Percentiles rank a stretch among this genome's conserved stretches.
These are phyloP conservation scores for Picochlorum sp. DNA, from an alignment of 139 green algal genomes.

Conservation along the genomic window DNA sequence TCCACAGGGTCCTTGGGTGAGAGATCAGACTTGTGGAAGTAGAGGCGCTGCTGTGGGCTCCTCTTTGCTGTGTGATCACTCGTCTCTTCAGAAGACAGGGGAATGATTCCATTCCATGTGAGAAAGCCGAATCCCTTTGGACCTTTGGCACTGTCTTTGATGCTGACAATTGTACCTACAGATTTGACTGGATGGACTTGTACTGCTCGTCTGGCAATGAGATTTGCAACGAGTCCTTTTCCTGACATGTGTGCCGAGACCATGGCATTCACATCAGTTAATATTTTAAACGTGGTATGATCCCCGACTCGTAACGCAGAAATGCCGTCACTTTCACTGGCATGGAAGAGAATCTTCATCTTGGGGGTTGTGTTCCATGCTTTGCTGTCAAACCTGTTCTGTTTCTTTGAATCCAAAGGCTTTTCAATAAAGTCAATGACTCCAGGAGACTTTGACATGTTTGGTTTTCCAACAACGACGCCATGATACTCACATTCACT, in stretches of 20 bases:
- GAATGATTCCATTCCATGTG: slow-evolving; percentile 1
- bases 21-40: slow-evolving; percentile 31
- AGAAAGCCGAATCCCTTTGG: slow-evolving; percentile 29
- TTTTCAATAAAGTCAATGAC: slow-evolving; percentile 24
- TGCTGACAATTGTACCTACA: slow-evolving; percentile 11
- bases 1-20: slow-evolving; percentile 13
- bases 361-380: background rate
- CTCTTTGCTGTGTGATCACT: background rate
- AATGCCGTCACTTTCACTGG: background rate
- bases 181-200: slow-evolving; percentile 21
- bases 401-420: background rate
- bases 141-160: background rate
- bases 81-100: background rate
- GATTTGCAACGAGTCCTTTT: slow-evolving; percentile 1
- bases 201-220: slow-evolving; percentile 26
- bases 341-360: slow-evolving; percentile 3
- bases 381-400: background rate
- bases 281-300: slow-evolving; percentile 33
- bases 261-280: slow-evolving; percentile 22
- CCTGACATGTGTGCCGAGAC: slow-evolving; percentile 18
- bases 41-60: slow-evolving; percentile 16
- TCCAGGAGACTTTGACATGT: slow-evolving; percentile 20
- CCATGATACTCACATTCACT: slow-evolving; percentile 19
- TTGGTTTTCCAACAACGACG: slow-evolving; percentile 23
- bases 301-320: slow-evolving; percentile 19